Evolutionary conservation across 2,329 filamentous ascomycete genomes (phyloP), one percentile per base, ranked within the genome.

Genomic region (Phyllosticta capitalensis): DNA sequence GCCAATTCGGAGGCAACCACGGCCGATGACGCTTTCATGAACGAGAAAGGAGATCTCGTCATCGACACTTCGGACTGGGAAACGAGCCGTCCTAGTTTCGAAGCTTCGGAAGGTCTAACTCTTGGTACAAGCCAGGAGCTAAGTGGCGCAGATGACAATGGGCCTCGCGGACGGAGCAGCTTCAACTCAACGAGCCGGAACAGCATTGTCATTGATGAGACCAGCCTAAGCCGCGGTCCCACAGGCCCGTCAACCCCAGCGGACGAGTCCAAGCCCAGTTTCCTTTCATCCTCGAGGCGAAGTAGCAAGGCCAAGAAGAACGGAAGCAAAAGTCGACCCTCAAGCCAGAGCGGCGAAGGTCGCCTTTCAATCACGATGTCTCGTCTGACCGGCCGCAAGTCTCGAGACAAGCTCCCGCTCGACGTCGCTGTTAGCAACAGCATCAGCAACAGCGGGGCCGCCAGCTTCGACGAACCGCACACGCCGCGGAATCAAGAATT

Each of bases 341-440:
- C 66, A 7, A 78, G 75, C 59, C 72, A 73, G 58, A 73, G 66
- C 60, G 71, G 69, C 56, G 72, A 75, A 48, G 67, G 66, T 56
- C 69, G 76, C 24, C 71, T 79, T 54, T 75, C 72, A 54, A 61
- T 78, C 24, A 75, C 75, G 12, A 66, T 77, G 60, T 71, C 68
- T 6, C 65, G 71, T 49, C 65, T 75, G 30, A 71, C 72, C 12
- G 72, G 72, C 45, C 69, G 74, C 38, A 74, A 72, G 64, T 75
- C 74, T 56, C 75, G 74, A 61, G 71, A 73, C 69, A 74, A 72
- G 62, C 68, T 76, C 54, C 56, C 2, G 45, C 19, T 38, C 55
- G 56, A 67, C 48, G 68, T 72, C 54, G 61, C 68, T 30, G 65
- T 70, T 50, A 66, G 69, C 52, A 58, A 64, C 24, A 63, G 63